Conservation (phyloP, 208 protist species). For the Angomonas ambiguus region DNA sequence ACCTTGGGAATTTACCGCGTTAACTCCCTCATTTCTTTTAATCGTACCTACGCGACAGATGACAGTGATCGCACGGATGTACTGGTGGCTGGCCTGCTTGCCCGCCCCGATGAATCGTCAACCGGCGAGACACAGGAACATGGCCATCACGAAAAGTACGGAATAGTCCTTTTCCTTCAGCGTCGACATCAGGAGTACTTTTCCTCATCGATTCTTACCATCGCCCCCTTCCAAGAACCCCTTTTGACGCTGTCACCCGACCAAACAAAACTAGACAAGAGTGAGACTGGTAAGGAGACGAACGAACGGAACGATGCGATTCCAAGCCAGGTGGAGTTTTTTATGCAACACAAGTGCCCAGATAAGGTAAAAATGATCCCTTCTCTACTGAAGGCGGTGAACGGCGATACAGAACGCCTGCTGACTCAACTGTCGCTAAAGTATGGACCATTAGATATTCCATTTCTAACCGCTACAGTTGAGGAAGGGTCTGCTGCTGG, state of each 20-base stretch:
- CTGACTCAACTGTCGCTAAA: constrained; percentile 45
- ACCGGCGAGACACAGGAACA: constrained; percentile 1
- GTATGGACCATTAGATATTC: constrained; percentile 34
- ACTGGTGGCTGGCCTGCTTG: constrained; percentile 42
- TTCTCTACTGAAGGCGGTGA: constrained; percentile 33
- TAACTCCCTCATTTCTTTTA: constrained; percentile 32
- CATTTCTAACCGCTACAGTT: background rate
- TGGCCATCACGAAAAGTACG: constrained; percentile 7
- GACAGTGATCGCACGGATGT: constrained; percentile 8
- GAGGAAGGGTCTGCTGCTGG: background rate
- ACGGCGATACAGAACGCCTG: constrained; percentile 31
- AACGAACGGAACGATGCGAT: background rate
- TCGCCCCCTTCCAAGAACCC: constrained; percentile 2
- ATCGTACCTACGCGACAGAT: constrained; percentile 9
- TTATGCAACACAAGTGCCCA: constrained; percentile 45
- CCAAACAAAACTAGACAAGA: background rate
- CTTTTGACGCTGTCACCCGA: background rate
- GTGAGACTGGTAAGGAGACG: constrained; percentile 13
- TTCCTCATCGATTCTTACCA: constrained; percentile 1
- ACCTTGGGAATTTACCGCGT: constrained; percentile 44
- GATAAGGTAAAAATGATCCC: constrained; percentile 61
- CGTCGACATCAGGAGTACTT: background rate
- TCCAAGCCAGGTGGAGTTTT: constrained; percentile 5
- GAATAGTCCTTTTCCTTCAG: constrained; percentile 5
- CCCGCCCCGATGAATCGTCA: background rate